Conservation (phyloP, 202 grass and related monocot species). For the Elaeis oleifera region DNA sequence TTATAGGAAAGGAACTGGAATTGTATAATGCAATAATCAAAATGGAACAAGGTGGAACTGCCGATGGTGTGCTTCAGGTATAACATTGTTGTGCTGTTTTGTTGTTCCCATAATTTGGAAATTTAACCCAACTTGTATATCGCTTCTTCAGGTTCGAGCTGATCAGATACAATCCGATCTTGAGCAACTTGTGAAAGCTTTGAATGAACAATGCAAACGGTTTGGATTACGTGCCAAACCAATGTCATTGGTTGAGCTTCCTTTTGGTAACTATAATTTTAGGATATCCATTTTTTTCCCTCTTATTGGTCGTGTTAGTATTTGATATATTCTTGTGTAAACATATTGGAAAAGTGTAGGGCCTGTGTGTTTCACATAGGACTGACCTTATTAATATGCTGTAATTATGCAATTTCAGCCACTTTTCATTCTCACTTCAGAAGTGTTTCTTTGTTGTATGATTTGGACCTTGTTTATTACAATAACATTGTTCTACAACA, state of each 20-base stretch:
- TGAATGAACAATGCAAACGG: conserved; percentile 92
- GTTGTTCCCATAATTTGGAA: not conserved
- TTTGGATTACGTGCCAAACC: conserved; percentile 93
- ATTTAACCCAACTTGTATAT: conserved; percentile 14
- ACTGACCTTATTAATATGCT: no score
- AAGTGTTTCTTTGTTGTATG: no score
- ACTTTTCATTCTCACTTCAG: no score
- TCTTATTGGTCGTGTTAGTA: not conserved
- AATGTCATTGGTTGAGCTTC: conserved; percentile 89
- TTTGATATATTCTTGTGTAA: no score
- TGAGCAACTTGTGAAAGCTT: conserved; percentile 67
- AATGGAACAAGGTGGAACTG: conserved; percentile 69
- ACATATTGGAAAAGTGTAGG: no score
- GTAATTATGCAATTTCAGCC: no score
- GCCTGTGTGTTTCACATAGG: no score
- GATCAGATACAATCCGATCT: conserved; percentile 79
- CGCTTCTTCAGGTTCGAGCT: conserved; percentile 48
- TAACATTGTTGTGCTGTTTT: conserved; percentile 18
- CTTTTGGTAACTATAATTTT: conserved; percentile 70
- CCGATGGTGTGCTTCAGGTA: conserved; percentile 73
- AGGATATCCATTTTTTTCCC: not conserved
- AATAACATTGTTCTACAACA: no score
- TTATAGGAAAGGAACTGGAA: conserved; percentile 85
- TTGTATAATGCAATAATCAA: conserved; percentile 86
- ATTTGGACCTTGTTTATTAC: no score